Percentiles rank a stretch among this genome's conserved stretches.
Evolutionary conservation across 208 protist species (phyloP).

Genomic region (Herpetomonas tarakana): DNA sequence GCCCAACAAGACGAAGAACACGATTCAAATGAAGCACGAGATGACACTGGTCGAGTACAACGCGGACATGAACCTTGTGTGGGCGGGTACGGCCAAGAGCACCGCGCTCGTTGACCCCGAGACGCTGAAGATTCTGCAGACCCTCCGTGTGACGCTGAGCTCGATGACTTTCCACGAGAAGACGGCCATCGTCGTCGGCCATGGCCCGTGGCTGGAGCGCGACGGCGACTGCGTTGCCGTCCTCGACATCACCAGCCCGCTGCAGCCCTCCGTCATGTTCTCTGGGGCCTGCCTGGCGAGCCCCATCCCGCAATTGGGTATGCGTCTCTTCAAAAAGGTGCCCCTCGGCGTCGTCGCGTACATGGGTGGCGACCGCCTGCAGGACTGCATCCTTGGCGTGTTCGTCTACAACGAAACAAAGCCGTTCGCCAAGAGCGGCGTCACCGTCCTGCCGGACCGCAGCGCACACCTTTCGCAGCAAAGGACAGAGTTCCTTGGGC

Average conservation of each 20-base stretch:
- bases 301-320: conserved; percentile 37
- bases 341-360: conserved; percentile 65
- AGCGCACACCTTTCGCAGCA: conserved; percentile 21
- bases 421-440: not conserved
- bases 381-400: conserved; percentile 48
- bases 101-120: conserved; percentile 64
- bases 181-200: conserved; percentile 65
- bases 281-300: conserved; percentile 32
- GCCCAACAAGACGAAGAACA: conserved; percentile 56
- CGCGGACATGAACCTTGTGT: conserved; percentile 52
- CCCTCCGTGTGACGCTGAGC: conserved; percentile 46
- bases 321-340: conserved; percentile 51
- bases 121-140: conserved; percentile 38
- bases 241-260: conserved; percentile 60
- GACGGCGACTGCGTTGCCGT: conserved; percentile 54
- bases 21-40: conserved; percentile 61
- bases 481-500: conserved; percentile 36
- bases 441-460: not conserved
- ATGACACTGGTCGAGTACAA: conserved; percentile 71
- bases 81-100: conserved; percentile 48
- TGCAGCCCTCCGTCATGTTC: conserved; percentile 53
- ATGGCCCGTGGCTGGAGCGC: conserved; percentile 40
- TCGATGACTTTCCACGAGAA: conserved; percentile 66
- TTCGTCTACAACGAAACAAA: conserved; percentile 71
- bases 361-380: conserved; percentile 26